These are phyloP conservation scores for Inonotus obliquus DNA, from an alignment of 1,284 basidiomycete species.

Conservation along the genomic window DNA sequence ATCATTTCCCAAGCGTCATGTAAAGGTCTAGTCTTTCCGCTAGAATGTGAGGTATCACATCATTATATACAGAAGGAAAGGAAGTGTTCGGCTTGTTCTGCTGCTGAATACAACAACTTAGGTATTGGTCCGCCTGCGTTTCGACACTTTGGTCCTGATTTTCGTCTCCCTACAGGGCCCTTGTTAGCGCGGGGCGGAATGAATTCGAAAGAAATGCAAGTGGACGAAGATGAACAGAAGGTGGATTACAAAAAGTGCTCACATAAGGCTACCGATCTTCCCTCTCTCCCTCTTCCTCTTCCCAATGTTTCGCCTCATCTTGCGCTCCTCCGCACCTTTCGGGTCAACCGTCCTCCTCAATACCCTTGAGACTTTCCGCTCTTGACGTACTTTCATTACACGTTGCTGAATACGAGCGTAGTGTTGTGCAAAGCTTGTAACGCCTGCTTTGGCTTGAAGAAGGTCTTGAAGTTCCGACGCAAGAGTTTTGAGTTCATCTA, in stretches of 20 bases:
- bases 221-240: not conserved
- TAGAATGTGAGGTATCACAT: too few species aligned
- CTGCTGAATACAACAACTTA: not conserved
- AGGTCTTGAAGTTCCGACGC: slow-evolving; percentile 86
- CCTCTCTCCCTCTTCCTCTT: slow-evolving; percentile 84
- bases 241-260: slow-evolving; percentile 26
- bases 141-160: not conserved
- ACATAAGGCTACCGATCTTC: slow-evolving; percentile 61
- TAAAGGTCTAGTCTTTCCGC: too few species aligned
- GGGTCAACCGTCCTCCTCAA: slow-evolving; percentile 67
- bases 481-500: slow-evolving; percentile 82
- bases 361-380: slow-evolving; percentile 64
- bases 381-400: slow-evolving; percentile 63
- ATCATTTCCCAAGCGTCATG: too few species aligned
- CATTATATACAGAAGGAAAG: too few species aligned
- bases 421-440: slow-evolving; percentile 70
- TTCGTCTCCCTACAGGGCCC: not conserved
- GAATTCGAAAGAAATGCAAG: too few species aligned
- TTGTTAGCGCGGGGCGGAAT: not conserved
- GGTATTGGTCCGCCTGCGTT: not conserved
- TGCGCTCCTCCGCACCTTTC: slow-evolving; percentile 73
- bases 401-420: slow-evolving; percentile 81
- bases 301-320: slow-evolving; percentile 55
- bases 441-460: slow-evolving; percentile 82
- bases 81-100: too few species aligned